These are phyloP conservation scores for Capsella rubella DNA, from an alignment of 441 rosid species.

Conservation along the genomic window DNA sequence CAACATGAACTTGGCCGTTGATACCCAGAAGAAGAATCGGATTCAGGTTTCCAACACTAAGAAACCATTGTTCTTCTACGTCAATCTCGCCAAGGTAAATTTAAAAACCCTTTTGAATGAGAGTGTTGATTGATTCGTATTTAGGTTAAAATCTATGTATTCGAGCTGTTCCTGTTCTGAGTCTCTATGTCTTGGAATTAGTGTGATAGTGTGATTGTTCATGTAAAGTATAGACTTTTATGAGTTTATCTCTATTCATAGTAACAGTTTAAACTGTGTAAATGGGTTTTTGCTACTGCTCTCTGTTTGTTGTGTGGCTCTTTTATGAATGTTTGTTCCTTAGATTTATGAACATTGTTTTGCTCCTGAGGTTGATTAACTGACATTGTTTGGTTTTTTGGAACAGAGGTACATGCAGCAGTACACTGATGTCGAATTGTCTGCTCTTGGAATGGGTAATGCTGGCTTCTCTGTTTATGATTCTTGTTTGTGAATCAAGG, in stretches of 20 bases:
- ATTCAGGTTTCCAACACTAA: slow-evolving; percentile 97
- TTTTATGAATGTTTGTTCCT: background rate
- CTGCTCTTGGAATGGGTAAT: slow-evolving; percentile 97
- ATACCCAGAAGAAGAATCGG: slow-evolving; percentile 72
- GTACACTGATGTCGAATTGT: slow-evolving; percentile 80
- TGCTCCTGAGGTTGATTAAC: background rate
- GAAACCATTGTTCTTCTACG: slow-evolving; percentile 90
- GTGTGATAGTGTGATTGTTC: background rate
- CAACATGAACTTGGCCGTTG: slow-evolving; percentile 58
- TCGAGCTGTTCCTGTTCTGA: background rate
- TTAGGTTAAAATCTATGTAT: background rate
- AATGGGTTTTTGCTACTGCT: background rate
- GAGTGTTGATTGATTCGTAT: background rate
- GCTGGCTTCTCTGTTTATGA: background rate
- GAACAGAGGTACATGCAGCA: slow-evolving; percentile 95
- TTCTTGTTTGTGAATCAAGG: background rate
- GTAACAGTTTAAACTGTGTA: background rate
- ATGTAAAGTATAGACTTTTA: background rate
- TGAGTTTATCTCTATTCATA: background rate
- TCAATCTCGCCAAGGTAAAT: slow-evolving; percentile 88
- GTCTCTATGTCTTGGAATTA: background rate
- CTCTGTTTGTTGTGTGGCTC: slow-evolving; percentile 14
- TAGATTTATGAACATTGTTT: background rate
- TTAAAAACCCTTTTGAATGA: background rate
- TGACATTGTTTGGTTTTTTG: slow-evolving; percentile 3